Evolutionary conservation across 306 rosid genomes (phyloP).

Genomic region (Canavalia gladiata): DNA sequence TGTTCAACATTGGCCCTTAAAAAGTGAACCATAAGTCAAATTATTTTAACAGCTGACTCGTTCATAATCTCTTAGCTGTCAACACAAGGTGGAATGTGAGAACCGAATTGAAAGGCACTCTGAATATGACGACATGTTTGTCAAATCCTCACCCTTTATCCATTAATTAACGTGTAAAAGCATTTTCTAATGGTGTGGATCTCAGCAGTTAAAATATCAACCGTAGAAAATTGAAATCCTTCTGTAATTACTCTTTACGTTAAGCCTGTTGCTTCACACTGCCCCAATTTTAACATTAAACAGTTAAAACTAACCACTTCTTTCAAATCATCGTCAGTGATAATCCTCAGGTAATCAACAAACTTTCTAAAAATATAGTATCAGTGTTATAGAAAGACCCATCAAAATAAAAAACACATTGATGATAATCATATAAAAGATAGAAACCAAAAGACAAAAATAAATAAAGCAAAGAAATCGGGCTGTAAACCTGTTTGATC

Average conservation of each 20-base stretch:
- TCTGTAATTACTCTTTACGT: neutral
- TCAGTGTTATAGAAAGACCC: neutral
- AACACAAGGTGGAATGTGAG: slow-evolving; percentile 46
- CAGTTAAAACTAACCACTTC: neutral
- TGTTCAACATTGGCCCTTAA: neutral
- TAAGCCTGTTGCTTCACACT: slow-evolving; percentile 43
- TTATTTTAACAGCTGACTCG: slow-evolving; percentile 38
- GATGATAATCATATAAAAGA: neutral
- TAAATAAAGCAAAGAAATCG: neutral
- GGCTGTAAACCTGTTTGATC: neutral
- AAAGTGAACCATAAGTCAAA: neutral
- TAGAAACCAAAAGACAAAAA: neutral
- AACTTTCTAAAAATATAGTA: neutral
- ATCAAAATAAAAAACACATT: neutral
- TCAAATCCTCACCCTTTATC: slow-evolving; percentile 34
- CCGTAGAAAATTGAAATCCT: no score
- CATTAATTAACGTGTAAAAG: no score
- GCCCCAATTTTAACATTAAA: slow-evolving; percentile 21
- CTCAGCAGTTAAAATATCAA: no score
- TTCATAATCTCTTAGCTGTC: slow-evolving; percentile 37
- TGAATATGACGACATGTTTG: slow-evolving; percentile 39
- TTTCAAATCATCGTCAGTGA: neutral
- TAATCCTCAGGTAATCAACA: neutral
- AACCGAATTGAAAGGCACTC: slow-evolving; percentile 19
- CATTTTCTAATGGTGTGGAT: no score